Evolutionary conservation across 192 early-diverging fungal species (phyloP).

Genomic region (Mortierella hygrophila): DNA sequence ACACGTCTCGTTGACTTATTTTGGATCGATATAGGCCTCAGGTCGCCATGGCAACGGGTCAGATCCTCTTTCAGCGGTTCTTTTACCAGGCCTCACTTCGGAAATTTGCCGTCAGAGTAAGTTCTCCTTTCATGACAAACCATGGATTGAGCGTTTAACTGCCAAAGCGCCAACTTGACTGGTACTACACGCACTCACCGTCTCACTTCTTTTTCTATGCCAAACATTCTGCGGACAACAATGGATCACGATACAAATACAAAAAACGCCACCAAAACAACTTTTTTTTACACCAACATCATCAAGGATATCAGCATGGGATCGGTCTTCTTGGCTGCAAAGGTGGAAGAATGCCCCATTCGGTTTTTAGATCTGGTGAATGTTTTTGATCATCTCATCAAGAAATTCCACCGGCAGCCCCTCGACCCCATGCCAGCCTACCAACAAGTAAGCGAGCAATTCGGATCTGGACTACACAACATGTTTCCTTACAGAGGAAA

Average conservation of each 20-base stretch:
- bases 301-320: constrained; percentile 76
- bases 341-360: constrained; percentile 86
- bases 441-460: constrained; percentile 55
- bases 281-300: not conserved
- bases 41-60: constrained; percentile 94
- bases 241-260: not conserved
- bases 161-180: not conserved
- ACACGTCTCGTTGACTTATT: not conserved
- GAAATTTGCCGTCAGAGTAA: constrained; percentile 76
- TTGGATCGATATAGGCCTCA: constrained; percentile 79
- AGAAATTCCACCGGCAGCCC: constrained; percentile 62
- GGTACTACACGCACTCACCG: constrained; percentile 1
- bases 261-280: not conserved
- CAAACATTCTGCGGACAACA: not conserved
- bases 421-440: constrained; percentile 71
- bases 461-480: not conserved
- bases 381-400: constrained; percentile 81
- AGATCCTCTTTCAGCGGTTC: constrained; percentile 95
- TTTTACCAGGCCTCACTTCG: constrained; percentile 85
- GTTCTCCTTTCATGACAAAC: not conserved
- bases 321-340: constrained; percentile 80
- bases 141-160: not conserved
- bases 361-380: constrained; percentile 86
- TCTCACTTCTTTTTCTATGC: not conserved
- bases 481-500: not conserved